These are phyloP conservation scores for Grosmannia huntii DNA, from an alignment of 2,329 filamentous ascomycete genomes.

Conservation along the genomic window DNA sequence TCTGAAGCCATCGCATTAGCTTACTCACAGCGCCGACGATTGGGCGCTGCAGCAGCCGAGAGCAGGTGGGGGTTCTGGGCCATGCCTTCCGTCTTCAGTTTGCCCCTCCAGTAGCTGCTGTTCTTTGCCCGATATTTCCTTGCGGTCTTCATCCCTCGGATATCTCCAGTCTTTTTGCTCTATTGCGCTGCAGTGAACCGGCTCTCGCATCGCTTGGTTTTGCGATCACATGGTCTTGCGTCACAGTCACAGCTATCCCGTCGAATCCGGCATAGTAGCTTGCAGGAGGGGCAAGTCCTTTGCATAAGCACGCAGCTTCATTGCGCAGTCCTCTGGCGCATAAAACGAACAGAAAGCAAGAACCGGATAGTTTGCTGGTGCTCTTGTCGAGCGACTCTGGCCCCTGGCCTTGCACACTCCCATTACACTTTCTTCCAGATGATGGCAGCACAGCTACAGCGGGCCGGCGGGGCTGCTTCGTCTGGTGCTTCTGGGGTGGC, in stretches of 20 bases:
- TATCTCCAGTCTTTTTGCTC: not conserved
- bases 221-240: not conserved
- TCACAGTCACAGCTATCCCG: not conserved
- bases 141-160: not conserved
- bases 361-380: not conserved
- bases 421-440: constrained; percentile 4
- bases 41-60: not conserved
- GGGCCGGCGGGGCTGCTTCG: constrained; percentile 12
- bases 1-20: not conserved
- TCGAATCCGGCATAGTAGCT: not conserved
- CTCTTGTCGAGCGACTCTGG: not conserved
- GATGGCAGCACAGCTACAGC: constrained; percentile 14
- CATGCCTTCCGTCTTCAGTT: not conserved
- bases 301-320: not conserved
- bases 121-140: not conserved
- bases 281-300: not conserved
- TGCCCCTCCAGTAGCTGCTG: not conserved
- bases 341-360: not conserved
- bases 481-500: constrained; percentile 4
- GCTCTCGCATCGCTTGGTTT: not conserved
- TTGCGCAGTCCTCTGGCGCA: not conserved
- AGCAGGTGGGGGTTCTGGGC: not conserved
- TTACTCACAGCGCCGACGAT: not conserved
- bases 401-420: not conserved
- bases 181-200: not conserved